Evolutionary conservation across 2,329 filamentous ascomycete genomes (phyloP).

Genomic region (Cercospora berteroae): DNA sequence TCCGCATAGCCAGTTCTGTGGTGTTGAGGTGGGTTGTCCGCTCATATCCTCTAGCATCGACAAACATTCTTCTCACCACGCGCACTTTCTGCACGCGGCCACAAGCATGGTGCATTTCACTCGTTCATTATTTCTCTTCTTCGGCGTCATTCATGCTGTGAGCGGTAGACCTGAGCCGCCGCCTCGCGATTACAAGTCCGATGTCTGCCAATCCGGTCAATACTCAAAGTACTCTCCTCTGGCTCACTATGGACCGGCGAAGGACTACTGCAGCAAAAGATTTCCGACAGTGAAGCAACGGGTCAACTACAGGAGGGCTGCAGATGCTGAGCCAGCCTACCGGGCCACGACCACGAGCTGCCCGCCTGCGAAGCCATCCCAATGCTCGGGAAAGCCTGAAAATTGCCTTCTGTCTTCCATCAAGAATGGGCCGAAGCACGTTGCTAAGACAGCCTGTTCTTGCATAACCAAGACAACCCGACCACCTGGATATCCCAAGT

Average conservation of each 20-base stretch:
- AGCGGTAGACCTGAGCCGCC: not conserved
- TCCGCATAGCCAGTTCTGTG: not conserved
- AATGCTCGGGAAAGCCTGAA: not conserved
- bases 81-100: not conserved
- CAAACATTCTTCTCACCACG: not conserved
- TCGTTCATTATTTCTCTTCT: not conserved
- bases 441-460: not conserved
- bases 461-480: not conserved
- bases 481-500: not conserved
- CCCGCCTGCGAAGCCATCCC: not conserved
- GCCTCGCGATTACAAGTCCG: not conserved
- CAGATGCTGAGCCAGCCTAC: not conserved
- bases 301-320: not conserved
- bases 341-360: not conserved
- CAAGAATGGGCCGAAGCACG: not conserved
- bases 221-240: not conserved
- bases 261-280: not conserved
- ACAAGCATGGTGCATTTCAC: not conserved
- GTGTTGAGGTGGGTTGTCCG: not conserved
- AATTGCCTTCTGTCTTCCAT: not conserved
- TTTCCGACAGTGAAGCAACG: not conserved
- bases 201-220: not conserved
- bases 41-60: not conserved
- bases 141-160: not conserved
- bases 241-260: not conserved